A percentile compares a stretch with the other conserved stretches of the same genome.
Conservation (phyloP, 2,329 filamentous ascomycete species). For the Penicillium sclerotiorum region DNA sequence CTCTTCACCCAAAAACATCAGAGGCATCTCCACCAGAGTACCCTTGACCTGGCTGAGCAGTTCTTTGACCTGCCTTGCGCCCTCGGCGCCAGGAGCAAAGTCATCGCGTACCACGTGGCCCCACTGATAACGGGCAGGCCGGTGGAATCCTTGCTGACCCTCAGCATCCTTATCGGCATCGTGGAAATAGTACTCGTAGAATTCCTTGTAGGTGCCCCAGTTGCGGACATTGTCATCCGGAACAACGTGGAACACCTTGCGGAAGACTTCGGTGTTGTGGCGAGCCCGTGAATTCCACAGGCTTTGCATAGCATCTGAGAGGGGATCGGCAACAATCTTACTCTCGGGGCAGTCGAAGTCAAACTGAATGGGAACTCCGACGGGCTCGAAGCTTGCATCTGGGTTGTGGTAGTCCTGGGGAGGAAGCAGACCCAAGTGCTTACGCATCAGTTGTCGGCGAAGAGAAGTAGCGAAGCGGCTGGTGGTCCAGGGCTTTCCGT, state of each 20-base stretch:
- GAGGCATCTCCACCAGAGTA: conserved; percentile 83
- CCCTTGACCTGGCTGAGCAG: conserved; percentile 68
- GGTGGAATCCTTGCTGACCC: conserved; percentile 45
- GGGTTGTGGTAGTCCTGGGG: conserved; percentile 69
- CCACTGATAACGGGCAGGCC: conserved; percentile 67
- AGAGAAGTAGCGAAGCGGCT: conserved; percentile 82
- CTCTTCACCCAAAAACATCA: conserved; percentile 80
- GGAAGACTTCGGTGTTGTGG: conserved; percentile 63
- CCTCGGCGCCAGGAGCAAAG: conserved; percentile 63
- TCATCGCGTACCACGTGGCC: conserved; percentile 85
- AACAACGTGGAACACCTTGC: conserved; percentile 64
- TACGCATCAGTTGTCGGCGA: conserved; percentile 81
- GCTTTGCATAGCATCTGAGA: conserved; percentile 58
- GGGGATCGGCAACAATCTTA: conserved; percentile 58
- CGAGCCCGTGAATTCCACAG: conserved; percentile 62
- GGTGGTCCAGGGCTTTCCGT: conserved; percentile 74
- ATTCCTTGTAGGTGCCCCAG: conserved; percentile 66
- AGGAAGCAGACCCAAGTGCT: conserved; percentile 81
- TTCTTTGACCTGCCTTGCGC: conserved; percentile 72
- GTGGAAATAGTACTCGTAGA: conserved; percentile 63
- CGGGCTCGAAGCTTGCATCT: conserved; percentile 60
- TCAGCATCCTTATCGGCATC: conserved; percentile 45
- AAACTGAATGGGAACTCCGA: conserved; percentile 58
- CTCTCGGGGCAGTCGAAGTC: conserved; percentile 56
- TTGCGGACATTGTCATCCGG: conserved; percentile 60